A percentile compares a stretch with the other conserved stretches of the same genome.
These are phyloP conservation scores for Jatropha curcas DNA, from an alignment of 345 rosid species.

Conservation along the genomic window DNA sequence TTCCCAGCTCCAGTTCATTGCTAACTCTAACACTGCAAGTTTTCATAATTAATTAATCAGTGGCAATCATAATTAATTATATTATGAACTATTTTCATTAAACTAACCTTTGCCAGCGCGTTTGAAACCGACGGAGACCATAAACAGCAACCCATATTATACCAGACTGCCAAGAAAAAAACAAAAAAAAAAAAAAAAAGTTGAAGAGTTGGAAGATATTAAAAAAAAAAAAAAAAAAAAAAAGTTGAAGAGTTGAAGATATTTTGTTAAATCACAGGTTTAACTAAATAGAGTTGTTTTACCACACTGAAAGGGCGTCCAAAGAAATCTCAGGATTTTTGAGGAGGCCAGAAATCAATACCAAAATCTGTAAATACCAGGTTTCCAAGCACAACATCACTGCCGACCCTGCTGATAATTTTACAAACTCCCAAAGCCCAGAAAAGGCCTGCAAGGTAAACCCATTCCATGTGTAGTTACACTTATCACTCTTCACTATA, in stretches of 20 bases:
- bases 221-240: too few relatives aligned
- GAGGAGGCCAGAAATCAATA: conserved; percentile 74
- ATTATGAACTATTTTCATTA: too few relatives aligned
- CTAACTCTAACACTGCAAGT: conserved; percentile 46
- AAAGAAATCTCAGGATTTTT: conserved; percentile 60
- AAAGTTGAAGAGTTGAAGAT: too few relatives aligned
- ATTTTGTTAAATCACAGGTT: too few relatives aligned
- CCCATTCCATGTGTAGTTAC: conserved; percentile 72
- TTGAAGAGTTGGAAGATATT: too few relatives aligned
- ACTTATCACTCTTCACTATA: conserved; percentile 43
- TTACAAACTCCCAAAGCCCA: conserved; percentile 67
- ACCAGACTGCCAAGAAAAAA: neutral
- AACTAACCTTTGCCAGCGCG: conserved; percentile 81
- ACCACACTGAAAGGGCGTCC: conserved; percentile 73
- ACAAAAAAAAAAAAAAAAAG: too few relatives aligned
- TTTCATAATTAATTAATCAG: too few relatives aligned
- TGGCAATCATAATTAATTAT: neutral
- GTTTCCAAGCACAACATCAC: conserved; percentile 91
- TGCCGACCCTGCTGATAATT: conserved; percentile 68
- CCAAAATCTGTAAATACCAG: conserved; percentile 78
- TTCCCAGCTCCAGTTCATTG: conserved; percentile 47
- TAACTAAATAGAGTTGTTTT: too few relatives aligned
- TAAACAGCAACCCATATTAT: conserved; percentile 45
- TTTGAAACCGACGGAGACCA: conserved; percentile 81
- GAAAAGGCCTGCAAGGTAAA: conserved; percentile 51